Evolutionary conservation across 306 rosid genomes (phyloP).

Genomic region (Calophaca sinica): DNA sequence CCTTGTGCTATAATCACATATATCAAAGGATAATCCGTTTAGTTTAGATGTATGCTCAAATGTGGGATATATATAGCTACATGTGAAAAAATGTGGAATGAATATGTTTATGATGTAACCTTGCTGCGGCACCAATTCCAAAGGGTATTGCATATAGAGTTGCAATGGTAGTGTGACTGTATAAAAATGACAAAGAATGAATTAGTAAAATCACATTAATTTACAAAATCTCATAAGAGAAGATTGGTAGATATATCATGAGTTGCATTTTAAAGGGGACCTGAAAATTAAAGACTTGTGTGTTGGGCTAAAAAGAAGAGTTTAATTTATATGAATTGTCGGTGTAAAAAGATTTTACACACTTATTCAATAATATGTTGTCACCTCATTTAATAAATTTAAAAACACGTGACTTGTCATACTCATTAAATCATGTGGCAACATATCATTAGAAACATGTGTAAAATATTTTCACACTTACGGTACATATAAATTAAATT

Average conservation of each 20-base stretch:
- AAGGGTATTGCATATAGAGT: conserved; percentile 63
- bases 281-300: no score
- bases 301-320: no score
- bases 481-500: no score
- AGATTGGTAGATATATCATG: background rate
- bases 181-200: background rate
- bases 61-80: background rate
- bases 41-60: background rate
- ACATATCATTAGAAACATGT: no score
- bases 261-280: background rate
- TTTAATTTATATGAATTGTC: no score
- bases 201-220: conserved; percentile 24
- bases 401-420: no score
- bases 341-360: no score
- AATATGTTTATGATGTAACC: conserved; percentile 41
- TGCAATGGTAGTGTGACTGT: conserved; percentile 61
- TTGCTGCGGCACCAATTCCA: conserved; percentile 72
- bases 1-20: conserved; percentile 57
- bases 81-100: background rate
- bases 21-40: background rate
- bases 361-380: no score
- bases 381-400: no score
- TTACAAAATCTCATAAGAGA: conserved; percentile 4
- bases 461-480: no score
- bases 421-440: no score